Conservation (phyloP, 495 filamentous ascomycete species). For the Chaetomium fimeti region DNA sequence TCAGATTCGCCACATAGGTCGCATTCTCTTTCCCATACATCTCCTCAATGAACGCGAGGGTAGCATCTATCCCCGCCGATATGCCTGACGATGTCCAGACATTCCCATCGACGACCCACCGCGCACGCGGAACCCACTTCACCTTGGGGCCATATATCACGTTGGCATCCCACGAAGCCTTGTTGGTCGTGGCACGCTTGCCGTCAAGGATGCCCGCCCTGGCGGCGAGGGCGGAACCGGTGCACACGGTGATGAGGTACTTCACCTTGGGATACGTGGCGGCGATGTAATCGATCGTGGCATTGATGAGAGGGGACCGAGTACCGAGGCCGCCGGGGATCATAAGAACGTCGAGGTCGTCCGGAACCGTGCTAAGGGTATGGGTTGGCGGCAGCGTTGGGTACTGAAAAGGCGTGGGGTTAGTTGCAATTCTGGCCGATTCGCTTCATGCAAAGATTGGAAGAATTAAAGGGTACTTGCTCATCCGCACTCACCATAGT, state of each 20-base stretch:
- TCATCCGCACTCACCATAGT: no score
- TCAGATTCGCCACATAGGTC: background rate
- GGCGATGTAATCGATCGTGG: background rate
- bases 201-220: background rate
- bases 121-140: background rate
- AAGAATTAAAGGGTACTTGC: no score
- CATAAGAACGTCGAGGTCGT: background rate
- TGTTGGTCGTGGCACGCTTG: background rate
- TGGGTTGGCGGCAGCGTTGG: background rate
- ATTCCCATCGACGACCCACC: background rate
- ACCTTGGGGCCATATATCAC: background rate
- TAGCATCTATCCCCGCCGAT: background rate
- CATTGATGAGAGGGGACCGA: background rate
- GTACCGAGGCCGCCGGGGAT: background rate
- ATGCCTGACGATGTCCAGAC: background rate
- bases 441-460: no score
- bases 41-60: background rate
- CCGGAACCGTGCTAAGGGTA: background rate
- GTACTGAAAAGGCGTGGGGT: background rate
- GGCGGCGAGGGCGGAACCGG: background rate
- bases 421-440: background rate
- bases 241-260: slow-evolving; percentile 1
- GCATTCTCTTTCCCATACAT: background rate
- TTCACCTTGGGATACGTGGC: background rate
- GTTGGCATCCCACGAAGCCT: background rate